phyloP scores from a whole-genome alignment of 257 asterid genomes.

The Solanum infundibuliforme region DNA sequence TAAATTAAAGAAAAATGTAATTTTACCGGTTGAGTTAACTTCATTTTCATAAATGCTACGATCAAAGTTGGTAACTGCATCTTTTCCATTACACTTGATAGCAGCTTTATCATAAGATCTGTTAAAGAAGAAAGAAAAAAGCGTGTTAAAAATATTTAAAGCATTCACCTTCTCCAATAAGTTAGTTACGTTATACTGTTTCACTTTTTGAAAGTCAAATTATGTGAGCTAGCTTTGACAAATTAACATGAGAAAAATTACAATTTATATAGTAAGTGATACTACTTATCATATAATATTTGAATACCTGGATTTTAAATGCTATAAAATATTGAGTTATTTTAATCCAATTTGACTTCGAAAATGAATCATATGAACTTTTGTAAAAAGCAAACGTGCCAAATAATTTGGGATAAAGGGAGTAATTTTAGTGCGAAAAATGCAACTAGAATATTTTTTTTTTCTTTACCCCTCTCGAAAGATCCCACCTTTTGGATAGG shows the following conservation, averaged over 20 bases:
- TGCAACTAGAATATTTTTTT: background rate
- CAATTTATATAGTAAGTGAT: background rate
- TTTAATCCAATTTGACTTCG: background rate
- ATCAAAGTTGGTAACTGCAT: conserved; percentile 77
- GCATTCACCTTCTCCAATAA: background rate
- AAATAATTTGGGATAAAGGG: background rate
- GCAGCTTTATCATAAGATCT: conserved; percentile 97
- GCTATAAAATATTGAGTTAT: background rate
- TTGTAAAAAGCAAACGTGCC: background rate
- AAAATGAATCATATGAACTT: background rate
- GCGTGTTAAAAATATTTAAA: background rate
- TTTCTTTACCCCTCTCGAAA: too few species aligned
- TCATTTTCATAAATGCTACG: conserved; percentile 62
- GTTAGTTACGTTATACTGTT: background rate
- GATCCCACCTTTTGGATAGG: background rate
- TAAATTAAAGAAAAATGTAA: background rate
- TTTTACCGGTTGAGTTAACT: conserved; percentile 32
- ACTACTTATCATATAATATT: background rate
- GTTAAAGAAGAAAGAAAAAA: background rate
- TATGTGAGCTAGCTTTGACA: background rate
- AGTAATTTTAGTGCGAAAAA: background rate
- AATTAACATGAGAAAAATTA: background rate
- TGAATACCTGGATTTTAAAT: background rate
- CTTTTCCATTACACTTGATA: conserved; percentile 72
- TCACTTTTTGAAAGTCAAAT: background rate